These are phyloP conservation scores for Eudorina sp. DNA, from an alignment of 139 green algal species.

Conservation along the genomic window DNA sequence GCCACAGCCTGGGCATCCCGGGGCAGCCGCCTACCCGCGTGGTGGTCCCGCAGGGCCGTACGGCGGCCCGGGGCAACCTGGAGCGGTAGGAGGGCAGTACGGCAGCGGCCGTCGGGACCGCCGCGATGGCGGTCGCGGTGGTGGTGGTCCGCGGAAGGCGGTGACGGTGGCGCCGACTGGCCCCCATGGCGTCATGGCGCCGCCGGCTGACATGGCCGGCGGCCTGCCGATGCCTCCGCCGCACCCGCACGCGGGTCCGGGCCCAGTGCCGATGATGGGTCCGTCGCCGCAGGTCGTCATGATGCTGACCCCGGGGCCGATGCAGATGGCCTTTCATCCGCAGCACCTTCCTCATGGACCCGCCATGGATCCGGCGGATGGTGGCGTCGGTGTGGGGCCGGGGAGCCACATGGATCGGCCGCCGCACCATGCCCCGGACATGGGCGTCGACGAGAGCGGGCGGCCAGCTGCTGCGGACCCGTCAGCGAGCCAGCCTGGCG, in stretches of 20 bases:
- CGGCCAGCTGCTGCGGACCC: neutral
- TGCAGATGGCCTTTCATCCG: conserved; percentile 18
- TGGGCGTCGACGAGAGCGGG: neutral
- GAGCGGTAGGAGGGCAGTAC: neutral
- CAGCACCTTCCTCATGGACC: neutral
- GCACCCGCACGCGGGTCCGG: neutral
- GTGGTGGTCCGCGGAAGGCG: neutral
- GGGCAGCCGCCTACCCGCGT: neutral
- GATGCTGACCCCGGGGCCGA: conserved; percentile 36
- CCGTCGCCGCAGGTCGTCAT: neutral
- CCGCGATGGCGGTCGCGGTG: neutral
- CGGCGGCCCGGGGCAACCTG: neutral
- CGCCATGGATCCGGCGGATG: conserved; percentile 13
- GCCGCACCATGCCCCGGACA: neutral
- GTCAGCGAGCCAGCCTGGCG: neutral
- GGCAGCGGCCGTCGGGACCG: conserved; percentile 22
- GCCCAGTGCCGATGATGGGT: conserved; percentile 16
- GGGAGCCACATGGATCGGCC: conserved; percentile 1
- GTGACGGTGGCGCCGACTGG: neutral
- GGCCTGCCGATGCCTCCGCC: conserved; percentile 26
- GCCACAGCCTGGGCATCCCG: neutral
- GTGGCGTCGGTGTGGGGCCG: neutral
- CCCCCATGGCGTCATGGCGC: neutral
- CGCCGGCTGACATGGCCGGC: conserved; percentile 3
- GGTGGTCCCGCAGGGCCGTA: neutral